Base-by-base conservation (phyloP, 345 rosid genomes). In the Corymbia maculata region DNA sequence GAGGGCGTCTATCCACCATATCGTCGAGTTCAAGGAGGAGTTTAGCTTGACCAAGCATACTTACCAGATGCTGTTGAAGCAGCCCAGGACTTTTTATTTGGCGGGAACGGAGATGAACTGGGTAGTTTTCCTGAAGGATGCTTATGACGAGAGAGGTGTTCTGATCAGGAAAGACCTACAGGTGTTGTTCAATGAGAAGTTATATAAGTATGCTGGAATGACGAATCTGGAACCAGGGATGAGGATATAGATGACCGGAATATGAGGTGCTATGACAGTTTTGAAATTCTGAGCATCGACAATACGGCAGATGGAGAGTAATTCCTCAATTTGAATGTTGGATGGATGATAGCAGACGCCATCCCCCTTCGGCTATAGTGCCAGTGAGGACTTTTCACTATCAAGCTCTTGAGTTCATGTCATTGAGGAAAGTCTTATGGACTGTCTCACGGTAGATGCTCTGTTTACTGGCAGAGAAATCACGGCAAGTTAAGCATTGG, bases 21-120 rank as follows among this genome's bases (percentile, higher is more conserved):
- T 97, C 88, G 98, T 96, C 79, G 99, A 96, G 92, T 97, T 96
- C 79, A 97, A 93, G 93, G 98, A 97, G 88, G 99, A 96, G 91
- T 94, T 97, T 88, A 95, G 94, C 88, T 92, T 97, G 95, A 97
- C 99, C 32, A 95, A 91, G 92, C 96, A 94, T 61, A 95, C 99
- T 22, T 96, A 96, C 87, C 95, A 93, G 91, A 95, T 97, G 98
- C 94, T 96, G 36, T 91, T 93, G 96, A 94, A 92, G 91, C 99
- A 97, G 90, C 93, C 97, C 5, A 85, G 66, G n/a, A 89, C 95
- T 13, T 97, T 96, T 87, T 96, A 97, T 89, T 94, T 97, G 92
- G 99, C 99, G 0, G 98, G 99, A 45, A 96, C 98, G 4, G 98
- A 96, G 95, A 97, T 97, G 99, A 96, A 97, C 86, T 96, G 99